Evolutionary conservation across 2,329 filamentous ascomycete genomes (phyloP).

Genomic region (Alternaria triticina): DNA sequence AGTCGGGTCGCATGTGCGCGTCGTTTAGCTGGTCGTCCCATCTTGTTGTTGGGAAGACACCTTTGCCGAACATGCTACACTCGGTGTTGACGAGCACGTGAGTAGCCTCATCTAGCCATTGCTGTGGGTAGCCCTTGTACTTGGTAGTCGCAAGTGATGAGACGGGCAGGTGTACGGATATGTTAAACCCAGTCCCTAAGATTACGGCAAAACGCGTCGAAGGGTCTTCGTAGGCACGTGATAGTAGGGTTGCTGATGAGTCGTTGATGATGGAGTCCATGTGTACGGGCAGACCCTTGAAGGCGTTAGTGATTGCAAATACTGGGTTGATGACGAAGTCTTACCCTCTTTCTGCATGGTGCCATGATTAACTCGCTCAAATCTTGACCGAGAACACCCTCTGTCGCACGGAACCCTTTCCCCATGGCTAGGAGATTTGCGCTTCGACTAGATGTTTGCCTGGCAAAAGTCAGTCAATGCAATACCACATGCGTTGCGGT

Average conservation of each 20-base stretch:
- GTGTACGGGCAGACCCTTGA: conserved; percentile 60
- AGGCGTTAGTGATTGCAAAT: conserved; percentile 21
- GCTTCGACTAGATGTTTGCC: conserved; percentile 64
- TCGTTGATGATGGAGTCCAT: conserved; percentile 71
- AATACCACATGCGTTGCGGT: background rate
- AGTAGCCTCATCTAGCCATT: conserved; percentile 63
- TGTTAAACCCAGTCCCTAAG: conserved; percentile 69
- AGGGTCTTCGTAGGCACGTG: conserved; percentile 66
- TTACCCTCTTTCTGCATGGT: conserved; percentile 60
- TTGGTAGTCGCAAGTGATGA: conserved; percentile 61
- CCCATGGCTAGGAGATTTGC: conserved; percentile 68
- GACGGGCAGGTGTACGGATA: conserved; percentile 67
- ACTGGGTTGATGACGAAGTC: conserved; percentile 12
- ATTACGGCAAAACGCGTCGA: conserved; percentile 69
- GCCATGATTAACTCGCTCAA: conserved; percentile 65
- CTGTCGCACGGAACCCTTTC: conserved; percentile 67
- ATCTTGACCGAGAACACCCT: conserved; percentile 65
- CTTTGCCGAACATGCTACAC: conserved; percentile 69
- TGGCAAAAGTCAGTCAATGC: conserved; percentile 27
- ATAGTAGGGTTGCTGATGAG: conserved; percentile 65
- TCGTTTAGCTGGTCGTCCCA: conserved; percentile 68
- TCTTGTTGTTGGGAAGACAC: conserved; percentile 63
- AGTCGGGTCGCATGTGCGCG: conserved; percentile 64
- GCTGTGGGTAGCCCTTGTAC: conserved; percentile 61
- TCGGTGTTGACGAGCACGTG: conserved; percentile 71